These are phyloP conservation scores for Aureobasidium sp. DNA, from an alignment of 2,329 filamentous ascomycete genomes.

Conservation along the genomic window DNA sequence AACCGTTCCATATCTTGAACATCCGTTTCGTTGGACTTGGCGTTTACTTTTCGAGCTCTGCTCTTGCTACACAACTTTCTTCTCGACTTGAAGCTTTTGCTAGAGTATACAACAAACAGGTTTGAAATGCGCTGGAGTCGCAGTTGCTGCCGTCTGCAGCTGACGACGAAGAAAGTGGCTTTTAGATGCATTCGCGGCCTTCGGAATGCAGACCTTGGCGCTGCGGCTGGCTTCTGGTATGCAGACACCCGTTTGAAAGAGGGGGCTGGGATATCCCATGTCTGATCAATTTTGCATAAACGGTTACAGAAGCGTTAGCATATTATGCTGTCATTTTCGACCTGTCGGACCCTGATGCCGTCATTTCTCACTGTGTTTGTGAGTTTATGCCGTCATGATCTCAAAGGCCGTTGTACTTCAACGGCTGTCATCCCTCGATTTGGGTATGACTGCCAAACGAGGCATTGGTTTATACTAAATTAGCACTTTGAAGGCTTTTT, in stretches of 20 bases:
- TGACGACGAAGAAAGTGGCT: neutral
- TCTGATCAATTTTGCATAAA: neutral
- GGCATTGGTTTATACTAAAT: neutral
- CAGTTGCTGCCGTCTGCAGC: neutral
- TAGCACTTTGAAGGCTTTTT: neutral
- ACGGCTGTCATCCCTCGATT: neutral
- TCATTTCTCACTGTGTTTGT: neutral
- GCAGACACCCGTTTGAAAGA: neutral
- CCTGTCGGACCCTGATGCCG: neutral
- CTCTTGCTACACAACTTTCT: neutral
- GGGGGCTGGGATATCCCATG: neutral
- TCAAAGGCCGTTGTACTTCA: neutral
- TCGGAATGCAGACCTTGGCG: neutral
- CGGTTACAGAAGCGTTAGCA: neutral
- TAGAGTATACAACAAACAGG: too few species aligned
- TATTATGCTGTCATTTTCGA: neutral
- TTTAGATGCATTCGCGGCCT: neutral
- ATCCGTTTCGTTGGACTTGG: constrained; percentile 6
- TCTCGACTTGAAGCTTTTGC: neutral
- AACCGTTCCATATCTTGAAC: neutral
- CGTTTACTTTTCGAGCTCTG: neutral
- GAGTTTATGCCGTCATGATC: neutral
- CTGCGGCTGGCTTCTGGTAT: neutral
- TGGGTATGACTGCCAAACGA: neutral
- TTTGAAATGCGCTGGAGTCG: too few species aligned